Conservation (phyloP, 768 basidiomycete species). For the Daedaleopsis sinensis region DNA sequence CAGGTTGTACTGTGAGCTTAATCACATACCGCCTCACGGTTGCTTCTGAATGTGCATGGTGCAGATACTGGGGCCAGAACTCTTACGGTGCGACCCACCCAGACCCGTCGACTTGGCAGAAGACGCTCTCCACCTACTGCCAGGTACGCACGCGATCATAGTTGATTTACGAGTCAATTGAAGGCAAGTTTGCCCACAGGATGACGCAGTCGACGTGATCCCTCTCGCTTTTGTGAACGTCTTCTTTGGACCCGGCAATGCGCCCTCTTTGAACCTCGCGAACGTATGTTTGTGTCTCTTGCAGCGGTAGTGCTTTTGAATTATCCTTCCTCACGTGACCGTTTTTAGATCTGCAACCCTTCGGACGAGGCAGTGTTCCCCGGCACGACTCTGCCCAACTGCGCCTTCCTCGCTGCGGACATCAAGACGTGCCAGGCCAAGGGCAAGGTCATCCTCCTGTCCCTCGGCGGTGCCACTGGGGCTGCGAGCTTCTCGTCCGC, state of each 20-base stretch:
- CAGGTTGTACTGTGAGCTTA: constrained; percentile 34
- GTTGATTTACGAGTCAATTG: not conserved
- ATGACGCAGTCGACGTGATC: constrained; percentile 57
- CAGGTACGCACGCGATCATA: constrained; percentile 36
- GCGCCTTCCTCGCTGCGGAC: constrained; percentile 58
- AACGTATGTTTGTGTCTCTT: constrained; percentile 41
- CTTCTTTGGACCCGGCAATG: constrained; percentile 59
- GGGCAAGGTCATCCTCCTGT: constrained; percentile 43
- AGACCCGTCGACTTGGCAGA: constrained; percentile 50
- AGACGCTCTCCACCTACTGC: constrained; percentile 53
- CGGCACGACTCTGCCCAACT: constrained; percentile 65
- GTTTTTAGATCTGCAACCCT: constrained; percentile 71
- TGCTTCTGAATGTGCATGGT: not conserved
- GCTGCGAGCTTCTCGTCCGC: constrained; percentile 62
- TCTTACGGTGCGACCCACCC: constrained; percentile 56
- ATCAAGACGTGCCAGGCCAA: constrained; percentile 63
- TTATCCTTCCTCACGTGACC: not conserved
- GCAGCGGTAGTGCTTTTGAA: too few species aligned
- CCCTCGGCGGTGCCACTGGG: constrained; percentile 52
- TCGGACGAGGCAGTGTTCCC: constrained; percentile 58
- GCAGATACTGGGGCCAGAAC: constrained; percentile 60
- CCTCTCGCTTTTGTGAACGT: constrained; percentile 64
- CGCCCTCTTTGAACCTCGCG: constrained; percentile 62
- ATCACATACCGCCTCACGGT: not conserved
- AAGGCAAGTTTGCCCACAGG: constrained; percentile 35